Base-by-base conservation (phyloP, 371 early-diverging fungal species). In the Quaeritorhiza haematococci region DNA sequence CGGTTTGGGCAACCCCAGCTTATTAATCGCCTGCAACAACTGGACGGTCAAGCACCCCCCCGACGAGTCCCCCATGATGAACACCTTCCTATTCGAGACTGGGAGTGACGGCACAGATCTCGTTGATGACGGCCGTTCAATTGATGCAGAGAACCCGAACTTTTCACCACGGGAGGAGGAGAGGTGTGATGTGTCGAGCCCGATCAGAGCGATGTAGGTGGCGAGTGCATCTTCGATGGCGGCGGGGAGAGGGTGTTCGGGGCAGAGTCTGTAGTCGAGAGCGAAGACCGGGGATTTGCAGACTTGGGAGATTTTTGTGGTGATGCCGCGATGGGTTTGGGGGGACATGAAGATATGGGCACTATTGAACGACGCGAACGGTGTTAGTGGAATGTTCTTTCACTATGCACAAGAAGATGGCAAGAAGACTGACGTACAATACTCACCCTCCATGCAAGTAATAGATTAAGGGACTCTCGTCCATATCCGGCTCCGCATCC, bases 261-360 rank as follows among this genome's bases (percentile, higher is more conserved):
- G 71, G 15, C 58, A 53, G 10, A 64, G 60, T 15, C 72, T 50
- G 51, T 70, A 72, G 53, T 70, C 63, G 30, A 67, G 13, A n/a
- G 72, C 76, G n/a, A 71, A 75, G 2, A 79, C 71, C 63, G 44
- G 73, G 63, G 24, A 73, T 17, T 30, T 74, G 2, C 78, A 75
- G 0, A 64, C 62, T 50, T 75, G 71, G 23, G 82, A 78, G 21
- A 86, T 73, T 46, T 76, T 70, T 56, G 79, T 69, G 0, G 83
- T 79, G 44, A 88, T 61, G 21, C 61, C 66, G 24, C 85, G 64
- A 58, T 84, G 82, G 0, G 84, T 76, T 45, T 76, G 72, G 1
- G 80, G 78, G 46, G 83, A 82, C 67, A 84, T 78, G 27, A 81
- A 60, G 54, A 78, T 76, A 63, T 80, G 83, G 17, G 82, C 85